Base-by-base conservation (phyloP, 2,329 filamentous ascomycete genomes). In the Fusarium albidum region DNA sequence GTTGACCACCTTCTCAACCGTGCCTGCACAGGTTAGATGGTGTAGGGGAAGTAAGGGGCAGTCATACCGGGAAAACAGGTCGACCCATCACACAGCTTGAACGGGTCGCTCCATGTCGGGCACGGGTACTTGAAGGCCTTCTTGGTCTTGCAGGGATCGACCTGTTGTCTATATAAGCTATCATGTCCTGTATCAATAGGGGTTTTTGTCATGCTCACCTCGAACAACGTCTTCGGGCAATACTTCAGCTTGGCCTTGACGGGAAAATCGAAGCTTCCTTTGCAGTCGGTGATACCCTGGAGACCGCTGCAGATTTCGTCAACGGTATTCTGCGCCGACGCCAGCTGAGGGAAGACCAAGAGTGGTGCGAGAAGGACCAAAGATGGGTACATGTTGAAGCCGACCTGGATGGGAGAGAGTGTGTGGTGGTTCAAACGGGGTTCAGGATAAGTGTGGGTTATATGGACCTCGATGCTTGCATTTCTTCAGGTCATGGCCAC, bases 91-190 rank as follows among this genome's bases (percentile, higher is more conserved):
- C 46, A 49, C n/a, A 37, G 18, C 15, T 27, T 35, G 15, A 11
- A 13, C 7, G 38, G 46, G 8, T 49, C 7, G 10, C 32, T 49
- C 29, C 29, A 43, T 13, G n/a, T 49, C 9, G 46, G 46, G 8
- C 46, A 49, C 11, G 46, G 37, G 26, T 49, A 42, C n/a, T 29
- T 34, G n/a, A 43, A 43, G 9, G 25, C 37, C 14, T 27, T 28
- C 21, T 9, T 43, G 11, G 46, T 49, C 31, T 49, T 49, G 31
- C 46, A 49, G 8, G 46, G 25, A 37, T 49, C 38, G 15, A 43
- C 9, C 38, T 49, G 10, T 42, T 37, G 21, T 27, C 5, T 25
- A 12, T 11, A 25, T 49, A n/a, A 49, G 38, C 17, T 12, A 21
- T 35, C 14, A 26, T 49, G 14, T 31, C 5, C 15, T 28, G n/a